Base-by-base conservation (phyloP, 768 basidiomycete genomes). In the Tulasnella sp. region DNA sequence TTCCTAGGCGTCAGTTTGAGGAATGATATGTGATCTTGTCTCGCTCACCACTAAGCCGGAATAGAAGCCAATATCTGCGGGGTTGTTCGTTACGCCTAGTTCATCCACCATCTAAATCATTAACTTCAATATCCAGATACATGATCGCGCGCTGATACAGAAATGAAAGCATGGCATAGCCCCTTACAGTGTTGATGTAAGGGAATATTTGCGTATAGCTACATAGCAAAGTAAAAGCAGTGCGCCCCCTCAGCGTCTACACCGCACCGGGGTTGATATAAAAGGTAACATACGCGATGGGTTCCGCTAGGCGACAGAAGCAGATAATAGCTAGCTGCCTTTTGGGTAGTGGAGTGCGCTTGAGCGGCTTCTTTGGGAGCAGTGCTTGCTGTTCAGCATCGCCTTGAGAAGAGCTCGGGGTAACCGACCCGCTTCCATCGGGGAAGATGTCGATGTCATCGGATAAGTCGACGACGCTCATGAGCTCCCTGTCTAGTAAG, bases 291-390 rank as follows among this genome's bases (percentile, higher is more conserved):
- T 49, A 62, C 27, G 62, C 56, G 51, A 64, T 60, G 29, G 64
- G 64, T 48, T 64, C 63, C n/a, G 63, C 63, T 19, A 65, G 58
- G 10, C 64, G 45, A 9, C 53, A 59, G 23, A 56, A 34, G 42
- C 60, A 63, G 23, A 65, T 21, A 21, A 64, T 61, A 10, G 53
- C 34, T 45, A 65, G 58, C 53, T 64, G 63, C 24, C 51, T 23
- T 23, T 58, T 48, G 8, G 64, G 64, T 8, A 65, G 60, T 19
- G 64, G 64, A 19, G 64, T 65, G 68, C 23, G 34, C 41, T 56
- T 38, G 17, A 11, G 11, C 24, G 47, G 49, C 9, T 19, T 19
- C 19, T 21, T 49, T 15, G 2, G 17, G 10, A 49, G 27, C 8
- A 59, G 49, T 2, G 49, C 19, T 27, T 59, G 58, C 23, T 19